Percentiles rank a stretch among this genome's conserved stretches.
phyloP scores from a whole-genome alignment of 2,329 filamentous ascomycete genomes.

The Sordariomycetes sp. region DNA sequence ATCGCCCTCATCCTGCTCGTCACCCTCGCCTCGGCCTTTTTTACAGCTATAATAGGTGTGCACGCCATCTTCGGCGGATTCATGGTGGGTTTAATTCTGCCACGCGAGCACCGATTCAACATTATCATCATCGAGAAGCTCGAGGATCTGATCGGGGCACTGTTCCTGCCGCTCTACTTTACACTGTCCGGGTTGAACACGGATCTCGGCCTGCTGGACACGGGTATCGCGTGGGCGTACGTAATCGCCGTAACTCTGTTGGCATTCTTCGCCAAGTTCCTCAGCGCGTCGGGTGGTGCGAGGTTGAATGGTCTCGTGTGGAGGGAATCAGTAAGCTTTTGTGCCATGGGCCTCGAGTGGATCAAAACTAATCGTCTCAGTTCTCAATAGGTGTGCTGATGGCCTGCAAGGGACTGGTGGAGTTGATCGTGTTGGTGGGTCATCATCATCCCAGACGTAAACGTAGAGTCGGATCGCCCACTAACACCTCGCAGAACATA shows the following conservation, averaged over 20 bases:
- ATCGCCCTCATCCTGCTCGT: conserved; percentile 73
- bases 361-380: no score
- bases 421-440: conserved; percentile 81
- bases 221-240: conserved; percentile 78
- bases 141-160: conserved; percentile 72
- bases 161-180: conserved; percentile 88
- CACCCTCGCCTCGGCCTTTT: conserved; percentile 68
- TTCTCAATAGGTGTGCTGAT: conserved; percentile 80
- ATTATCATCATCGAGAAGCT: conserved; percentile 90
- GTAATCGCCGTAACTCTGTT: conserved; percentile 70
- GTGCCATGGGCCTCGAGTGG: no score
- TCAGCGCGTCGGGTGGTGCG: conserved; percentile 70
- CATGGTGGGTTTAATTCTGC: conserved; percentile 76
- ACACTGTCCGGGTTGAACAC: conserved; percentile 83
- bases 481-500: conserved; percentile 36
- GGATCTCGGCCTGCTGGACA: conserved; percentile 70
- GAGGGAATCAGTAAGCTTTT: no score
- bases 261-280: conserved; percentile 75
- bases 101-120: conserved; percentile 78
- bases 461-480: neutral
- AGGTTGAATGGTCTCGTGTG: conserved; percentile 66
- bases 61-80: conserved; percentile 94
- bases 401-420: conserved; percentile 93
- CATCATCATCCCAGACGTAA: neutral
- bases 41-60: conserved; percentile 79